Evolutionary conservation across 345 rosid species (phyloP).

Genomic region (Hibiscus mutabilis): DNA sequence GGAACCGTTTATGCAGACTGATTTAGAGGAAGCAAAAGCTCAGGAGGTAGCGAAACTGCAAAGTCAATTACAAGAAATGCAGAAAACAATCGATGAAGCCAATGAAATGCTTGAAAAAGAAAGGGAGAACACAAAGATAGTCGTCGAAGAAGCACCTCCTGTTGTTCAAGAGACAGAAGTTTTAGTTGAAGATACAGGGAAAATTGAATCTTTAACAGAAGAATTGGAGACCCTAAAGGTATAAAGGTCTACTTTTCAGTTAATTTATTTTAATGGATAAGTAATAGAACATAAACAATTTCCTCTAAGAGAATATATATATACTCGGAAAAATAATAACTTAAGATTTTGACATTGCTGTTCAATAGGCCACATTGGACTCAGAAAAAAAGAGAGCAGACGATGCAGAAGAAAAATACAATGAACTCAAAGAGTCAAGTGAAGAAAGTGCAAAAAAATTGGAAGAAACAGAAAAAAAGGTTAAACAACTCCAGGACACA

Average conservation of each 20-base stretch:
- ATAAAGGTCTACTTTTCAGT: conserved; percentile 11
- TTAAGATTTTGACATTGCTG: conserved; percentile 10
- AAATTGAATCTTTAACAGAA: conserved; percentile 41
- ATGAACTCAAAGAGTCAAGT: conserved; percentile 40
- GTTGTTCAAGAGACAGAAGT: conserved; percentile 53
- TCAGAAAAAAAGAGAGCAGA: conserved; percentile 61
- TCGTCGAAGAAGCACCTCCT: conserved; percentile 51
- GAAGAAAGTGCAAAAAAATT: conserved; percentile 52
- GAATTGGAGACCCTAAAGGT: conserved; percentile 57
- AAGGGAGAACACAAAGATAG: conserved; percentile 47
- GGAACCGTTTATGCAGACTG: conserved; percentile 31
- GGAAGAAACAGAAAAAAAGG: conserved; percentile 74
- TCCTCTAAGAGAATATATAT: neutral
- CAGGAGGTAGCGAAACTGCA: conserved; percentile 50
- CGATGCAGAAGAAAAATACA: conserved; percentile 46
- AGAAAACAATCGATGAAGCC: conserved; percentile 46
- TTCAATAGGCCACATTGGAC: conserved; percentile 46
- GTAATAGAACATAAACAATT: neutral
- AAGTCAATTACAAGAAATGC: conserved; percentile 44
- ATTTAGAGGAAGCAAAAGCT: conserved; percentile 57
- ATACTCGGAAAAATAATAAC: neutral
- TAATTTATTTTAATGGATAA: neutral
- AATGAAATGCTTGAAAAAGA: conserved; percentile 45
- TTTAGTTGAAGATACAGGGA: conserved; percentile 57
- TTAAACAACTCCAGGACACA: conserved; percentile 69